Evolutionary conservation across 2,329 filamentous ascomycete genomes (phyloP), one percentile per base, ranked within the genome.

Genomic region (Aspergillus viridinutans): DNA sequence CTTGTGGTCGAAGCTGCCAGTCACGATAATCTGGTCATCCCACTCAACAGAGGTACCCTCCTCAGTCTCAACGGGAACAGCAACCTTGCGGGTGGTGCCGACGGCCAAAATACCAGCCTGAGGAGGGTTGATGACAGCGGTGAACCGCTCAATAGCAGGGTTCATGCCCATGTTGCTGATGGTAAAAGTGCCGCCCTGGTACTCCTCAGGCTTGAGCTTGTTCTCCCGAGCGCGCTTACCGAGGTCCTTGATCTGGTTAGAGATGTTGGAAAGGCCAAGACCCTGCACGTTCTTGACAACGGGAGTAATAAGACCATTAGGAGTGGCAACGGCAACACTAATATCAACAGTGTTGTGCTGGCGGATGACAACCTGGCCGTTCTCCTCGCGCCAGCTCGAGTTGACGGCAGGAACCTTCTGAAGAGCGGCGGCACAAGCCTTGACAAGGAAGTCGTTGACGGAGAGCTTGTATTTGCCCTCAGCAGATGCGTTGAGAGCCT

Each of bases 101-200:
- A 99, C 90, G 55, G 94, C 93, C 62, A 99, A 84, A 75, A 99
- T 99, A 72, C 87, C 89, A 54, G 94, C 90, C 82, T 99, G 95
- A 54, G 94, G 94, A 65, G 95, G 94, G 86, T 99, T 99, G 84
- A 99, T 96, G 72, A 99, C 90, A 66, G 94, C 94, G 53, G 94
- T 97, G 81, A 99, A 99, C 75, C 92, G 86, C 80, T 97, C 92
- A 62, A 99, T 88, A 52, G 94, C 93, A 50, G 87, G 73, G 85
- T 99, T 99, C 94, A 99, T 99, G 78, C 94, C 94, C 94, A 99
- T 96, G 86, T 99, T 99, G 81, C 90, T 96, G 80, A 99, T 97
- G 77, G 93, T 97, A 80, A 99, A 96, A 75, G 91, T 96, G 75
- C 94, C 94, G 56, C 94, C 94, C 83, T 97, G 93, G 86, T 96